phyloP scores from a whole-genome alignment of 345 rosid species.

The Camelina sativa region DNA sequence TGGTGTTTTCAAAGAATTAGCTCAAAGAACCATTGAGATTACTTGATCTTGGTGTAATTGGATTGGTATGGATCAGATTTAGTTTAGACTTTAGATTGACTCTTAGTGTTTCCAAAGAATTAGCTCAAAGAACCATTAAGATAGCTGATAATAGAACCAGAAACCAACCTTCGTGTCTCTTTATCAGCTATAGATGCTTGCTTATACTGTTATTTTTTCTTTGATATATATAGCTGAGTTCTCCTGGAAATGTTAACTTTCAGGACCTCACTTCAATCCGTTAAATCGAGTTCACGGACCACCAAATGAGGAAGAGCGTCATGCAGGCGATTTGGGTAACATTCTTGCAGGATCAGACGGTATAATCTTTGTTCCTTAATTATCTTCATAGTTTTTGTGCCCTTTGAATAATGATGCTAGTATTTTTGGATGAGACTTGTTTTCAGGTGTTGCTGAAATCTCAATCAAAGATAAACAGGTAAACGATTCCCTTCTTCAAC shows the following conservation, averaged over 20 bases:
- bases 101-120: slow-evolving; percentile 3
- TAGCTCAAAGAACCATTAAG: slow-evolving; percentile 6
- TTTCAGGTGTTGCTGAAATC: slow-evolving; percentile 88
- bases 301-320: slow-evolving; percentile 73
- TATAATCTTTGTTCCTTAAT: slow-evolving; percentile 32
- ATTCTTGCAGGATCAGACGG: slow-evolving; percentile 78
- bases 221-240: background rate
- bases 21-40: no score
- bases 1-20: no score
- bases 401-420: slow-evolving; percentile 19
- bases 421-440: slow-evolving; percentile 2
- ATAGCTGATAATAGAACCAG: slow-evolving; percentile 10
- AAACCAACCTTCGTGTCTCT: background rate
- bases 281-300: slow-evolving; percentile 78
- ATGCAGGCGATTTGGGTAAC: slow-evolving; percentile 98
- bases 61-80: slow-evolving; percentile 23
- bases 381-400: background rate
- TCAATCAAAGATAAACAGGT: slow-evolving; percentile 73
- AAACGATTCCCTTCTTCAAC: background rate
- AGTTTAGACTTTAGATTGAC: background rate
- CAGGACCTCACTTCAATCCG: slow-evolving; percentile 98
- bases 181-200: background rate
- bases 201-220: background rate
- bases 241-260: background rate
- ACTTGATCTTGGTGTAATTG: no score